Percentiles rank a stretch among this genome's conserved stretches.
These are phyloP conservation scores for Camillea tinctor DNA, from an alignment of 2,329 filamentous ascomycete genomes.

Conservation along the genomic window DNA sequence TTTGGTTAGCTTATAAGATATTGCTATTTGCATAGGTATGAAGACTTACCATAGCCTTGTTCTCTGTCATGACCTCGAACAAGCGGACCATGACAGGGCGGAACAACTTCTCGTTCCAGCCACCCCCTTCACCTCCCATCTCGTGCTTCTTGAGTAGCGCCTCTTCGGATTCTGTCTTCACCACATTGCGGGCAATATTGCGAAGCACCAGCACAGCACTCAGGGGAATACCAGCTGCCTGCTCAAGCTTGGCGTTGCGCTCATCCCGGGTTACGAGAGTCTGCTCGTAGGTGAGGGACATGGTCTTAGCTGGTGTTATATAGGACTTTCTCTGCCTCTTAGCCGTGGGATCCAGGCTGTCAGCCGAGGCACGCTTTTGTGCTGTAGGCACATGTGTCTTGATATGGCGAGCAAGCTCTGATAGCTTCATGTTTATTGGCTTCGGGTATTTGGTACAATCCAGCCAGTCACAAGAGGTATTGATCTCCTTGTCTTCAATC, in stretches of 20 bases:
- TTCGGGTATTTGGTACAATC: constrained; percentile 58
- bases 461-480: constrained; percentile 65
- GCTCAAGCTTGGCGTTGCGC: constrained; percentile 55
- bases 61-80: constrained; percentile 70
- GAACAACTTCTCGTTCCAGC: constrained; percentile 69
- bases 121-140: constrained; percentile 47
- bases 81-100: constrained; percentile 62
- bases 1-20: constrained; percentile 11
- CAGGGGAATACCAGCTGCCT: constrained; percentile 76
- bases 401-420: constrained; percentile 61
- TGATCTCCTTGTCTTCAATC: constrained; percentile 53
- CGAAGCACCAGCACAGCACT: constrained; percentile 74
- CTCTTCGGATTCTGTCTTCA: constrained; percentile 60
- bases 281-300: constrained; percentile 54
- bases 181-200: constrained; percentile 70
- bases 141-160: constrained; percentile 49
- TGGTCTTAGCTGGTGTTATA: constrained; percentile 55
- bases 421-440: constrained; percentile 45
- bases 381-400: constrained; percentile 62
- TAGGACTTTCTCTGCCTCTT: constrained; percentile 42
- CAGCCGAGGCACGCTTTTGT: constrained; percentile 28
- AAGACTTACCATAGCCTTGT: constrained; percentile 55
- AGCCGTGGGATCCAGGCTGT: constrained; percentile 24
- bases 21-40: too few relatives aligned
- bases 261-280: constrained; percentile 57